A percentile compares a stretch with the other conserved stretches of the same genome.
phyloP scores from a whole-genome alignment of 352 stramenopile species.

The Globisporangium emineosum region DNA sequence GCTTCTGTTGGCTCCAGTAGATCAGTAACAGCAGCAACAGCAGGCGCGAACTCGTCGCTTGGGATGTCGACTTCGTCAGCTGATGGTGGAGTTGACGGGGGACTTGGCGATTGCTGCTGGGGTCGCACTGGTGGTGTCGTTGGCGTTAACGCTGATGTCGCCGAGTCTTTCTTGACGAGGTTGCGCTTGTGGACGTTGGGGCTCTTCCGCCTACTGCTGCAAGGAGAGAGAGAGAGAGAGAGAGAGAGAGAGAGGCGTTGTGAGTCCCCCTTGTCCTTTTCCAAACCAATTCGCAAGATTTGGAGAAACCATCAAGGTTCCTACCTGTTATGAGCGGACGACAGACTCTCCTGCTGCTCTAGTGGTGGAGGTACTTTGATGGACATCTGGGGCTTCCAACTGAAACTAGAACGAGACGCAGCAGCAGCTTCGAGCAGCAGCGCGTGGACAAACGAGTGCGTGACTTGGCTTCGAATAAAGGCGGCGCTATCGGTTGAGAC shows the following conservation, averaged over 20 bases:
- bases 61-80: background rate
- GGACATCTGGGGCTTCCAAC: background rate
- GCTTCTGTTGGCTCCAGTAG: background rate
- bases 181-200: slow-evolving; percentile 27
- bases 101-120: background rate
- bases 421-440: background rate
- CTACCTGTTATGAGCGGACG: background rate
- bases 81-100: background rate
- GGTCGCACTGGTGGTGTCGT: background rate
- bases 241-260: too few species aligned
- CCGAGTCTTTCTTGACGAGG: slow-evolving; percentile 16
- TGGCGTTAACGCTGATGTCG: slow-evolving; percentile 5
- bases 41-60: background rate
- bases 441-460: background rate
- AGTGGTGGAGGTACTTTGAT: background rate
- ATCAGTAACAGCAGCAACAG: background rate
- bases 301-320: background rate
- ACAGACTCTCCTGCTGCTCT: background rate
- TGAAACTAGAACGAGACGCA: background rate
- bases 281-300: too few species aligned
- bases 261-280: too few species aligned
- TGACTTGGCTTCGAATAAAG: background rate
- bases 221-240: too few species aligned
- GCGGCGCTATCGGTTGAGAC: background rate
- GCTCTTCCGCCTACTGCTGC: slow-evolving; percentile 18